A percentile compares a stretch with the other conserved stretches of the same genome.
Conservation (phyloP, 2,329 filamentous ascomycete genomes). For the Fusarium sp. region DNA sequence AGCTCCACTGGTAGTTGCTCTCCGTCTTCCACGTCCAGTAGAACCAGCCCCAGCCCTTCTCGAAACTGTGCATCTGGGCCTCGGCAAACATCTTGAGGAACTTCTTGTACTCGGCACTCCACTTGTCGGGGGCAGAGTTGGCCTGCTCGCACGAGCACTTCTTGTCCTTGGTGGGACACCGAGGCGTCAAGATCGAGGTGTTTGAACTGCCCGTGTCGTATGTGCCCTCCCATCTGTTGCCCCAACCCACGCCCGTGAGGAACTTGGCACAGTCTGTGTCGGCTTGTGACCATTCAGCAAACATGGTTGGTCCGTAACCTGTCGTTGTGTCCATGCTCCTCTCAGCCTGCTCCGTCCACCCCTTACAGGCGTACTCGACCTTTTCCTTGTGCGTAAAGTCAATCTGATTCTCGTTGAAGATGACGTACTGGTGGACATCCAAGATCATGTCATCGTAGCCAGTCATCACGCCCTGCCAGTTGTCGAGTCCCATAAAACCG, state of each 20-base stretch:
- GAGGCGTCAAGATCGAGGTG: conserved; percentile 74
- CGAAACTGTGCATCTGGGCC: conserved; percentile 95
- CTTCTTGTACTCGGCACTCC: conserved; percentile 81
- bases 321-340: conserved; percentile 77
- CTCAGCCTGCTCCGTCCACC: conserved; percentile 84
- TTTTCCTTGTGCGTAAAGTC: conserved; percentile 84
- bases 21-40: conserved; percentile 99
- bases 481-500: conserved; percentile 90
- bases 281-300: conserved; percentile 97
- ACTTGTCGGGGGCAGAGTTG: conserved; percentile 78
- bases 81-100: conserved; percentile 92
- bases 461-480: conserved; percentile 89
- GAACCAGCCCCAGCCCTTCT: conserved; percentile 96
- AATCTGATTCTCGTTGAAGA: conserved; percentile 93
- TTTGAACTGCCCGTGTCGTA: conserved; percentile 74
- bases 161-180: conserved; percentile 76
- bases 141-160: conserved; percentile 80
- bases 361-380: conserved; percentile 86
- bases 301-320: conserved; percentile 92
- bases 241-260: conserved; percentile 90
- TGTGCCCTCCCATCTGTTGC: conserved; percentile 93
- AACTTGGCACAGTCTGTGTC: conserved; percentile 92
- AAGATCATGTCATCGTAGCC: conserved; percentile 80
- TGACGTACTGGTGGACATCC: conserved; percentile 99
- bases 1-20: conserved; percentile 89